Base-by-base conservation (phyloP, 495 filamentous ascomycete species). In the Acidiella bohemica region DNA sequence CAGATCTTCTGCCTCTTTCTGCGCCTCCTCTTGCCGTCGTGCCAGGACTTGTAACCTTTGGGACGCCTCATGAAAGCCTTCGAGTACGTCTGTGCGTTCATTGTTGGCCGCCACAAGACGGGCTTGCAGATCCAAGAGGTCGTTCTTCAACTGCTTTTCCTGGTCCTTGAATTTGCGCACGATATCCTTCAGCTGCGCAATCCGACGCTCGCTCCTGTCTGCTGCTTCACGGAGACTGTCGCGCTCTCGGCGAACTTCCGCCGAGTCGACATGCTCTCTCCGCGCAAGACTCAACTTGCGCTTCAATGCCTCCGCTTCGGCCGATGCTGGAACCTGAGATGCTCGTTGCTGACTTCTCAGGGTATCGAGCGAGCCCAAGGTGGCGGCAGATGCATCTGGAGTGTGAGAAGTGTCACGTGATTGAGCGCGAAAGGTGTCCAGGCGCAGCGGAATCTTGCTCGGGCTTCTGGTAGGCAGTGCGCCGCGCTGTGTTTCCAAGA, bases 401-500 rank as follows among this genome's bases (percentile, higher is more conserved):
- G 18, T 34, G n/a, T n/a, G n/a, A n/a, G n/a, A n/a, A n/a, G n/a
- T n/a, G n/a, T n/a, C n/a, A n/a, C n/a, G n/a, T n/a, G n/a, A n/a
- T n/a, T n/a, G n/a, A n/a, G n/a, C n/a, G n/a, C n/a, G n/a, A n/a
- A n/a, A n/a, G n/a, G n/a, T n/a, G n/a, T n/a, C n/a, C 8, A 9
- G 14, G 4, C n/a, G 14, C 14, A 32, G 33, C 23, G 8, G 19
- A 25, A 11, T 26, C 23, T 34, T 42, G 18, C 29, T 41, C 14
- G 8, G 8, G 21, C 18, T 41, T 32, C 17, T 26, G 34, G 12
- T 19, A 5, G 23, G 20, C 7, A 9, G 11, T 26, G 7, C n/a
- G 34, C 34, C 14, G 13, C 12, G 6, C 9, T 5, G 4, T 25
- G 51, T 45, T 37, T 59, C 56, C 18, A 61, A 39, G 10, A 53